Evolutionary conservation across 345 rosid genomes (phyloP).

Genomic region (Garcia nutans): DNA sequence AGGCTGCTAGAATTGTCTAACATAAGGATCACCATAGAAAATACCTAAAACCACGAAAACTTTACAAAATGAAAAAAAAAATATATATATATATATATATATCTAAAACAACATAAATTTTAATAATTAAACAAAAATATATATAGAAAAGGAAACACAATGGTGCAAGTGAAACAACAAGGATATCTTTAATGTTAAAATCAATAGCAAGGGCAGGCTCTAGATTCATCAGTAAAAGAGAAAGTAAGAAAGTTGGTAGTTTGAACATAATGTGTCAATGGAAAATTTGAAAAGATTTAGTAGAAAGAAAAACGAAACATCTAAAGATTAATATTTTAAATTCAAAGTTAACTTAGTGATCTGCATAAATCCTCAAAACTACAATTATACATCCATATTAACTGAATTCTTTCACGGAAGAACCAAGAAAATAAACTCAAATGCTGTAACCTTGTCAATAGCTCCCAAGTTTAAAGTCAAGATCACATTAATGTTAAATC

Average conservation of each 20-base stretch:
- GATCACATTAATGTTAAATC: neutral
- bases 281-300: neutral
- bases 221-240: constrained; percentile 59
- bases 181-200: constrained; percentile 89
- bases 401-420: neutral
- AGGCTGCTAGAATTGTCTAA: neutral
- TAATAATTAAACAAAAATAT: neutral
- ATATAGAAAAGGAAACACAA: neutral
- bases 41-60: neutral
- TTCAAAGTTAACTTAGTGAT: neutral
- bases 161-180: constrained; percentile 11
- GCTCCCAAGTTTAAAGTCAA: neutral
- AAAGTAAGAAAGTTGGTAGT: constrained; percentile 20
- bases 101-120: neutral
- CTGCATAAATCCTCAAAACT: neutral
- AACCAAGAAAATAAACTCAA: neutral
- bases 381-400: neutral
- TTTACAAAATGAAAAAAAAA: neutral
- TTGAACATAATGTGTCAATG: neutral
- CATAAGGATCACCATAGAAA: neutral
- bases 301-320: constrained; percentile 6
- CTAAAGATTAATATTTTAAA: neutral
- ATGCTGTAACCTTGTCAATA: neutral
- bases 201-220: constrained; percentile 86
- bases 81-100: too few species aligned